Conservation (phyloP, 164 flowering plant species). For the Sextonia rubra region DNA sequence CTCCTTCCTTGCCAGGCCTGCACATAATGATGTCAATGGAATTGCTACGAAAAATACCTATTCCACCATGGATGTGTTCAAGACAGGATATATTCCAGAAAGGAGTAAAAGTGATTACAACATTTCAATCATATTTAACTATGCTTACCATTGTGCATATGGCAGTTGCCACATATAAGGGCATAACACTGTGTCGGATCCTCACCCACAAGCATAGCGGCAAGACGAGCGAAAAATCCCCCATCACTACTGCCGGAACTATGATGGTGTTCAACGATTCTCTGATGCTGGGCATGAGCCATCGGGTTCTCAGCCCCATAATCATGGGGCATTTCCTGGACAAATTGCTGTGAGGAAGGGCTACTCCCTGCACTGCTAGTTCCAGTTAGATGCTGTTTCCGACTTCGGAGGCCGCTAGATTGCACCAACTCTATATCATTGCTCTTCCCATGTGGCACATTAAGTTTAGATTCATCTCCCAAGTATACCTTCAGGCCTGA, state of each 20-base stretch:
- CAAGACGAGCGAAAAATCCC: conserved; percentile 86
- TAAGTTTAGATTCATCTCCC: conserved; percentile 47
- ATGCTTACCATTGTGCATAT: conserved; percentile 80
- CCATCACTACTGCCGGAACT: conserved; percentile 44
- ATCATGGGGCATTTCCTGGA: conserved; percentile 28
- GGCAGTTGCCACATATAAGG: conserved; percentile 90
- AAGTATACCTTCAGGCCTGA: conserved; percentile 77
- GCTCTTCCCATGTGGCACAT: conserved; percentile 56
- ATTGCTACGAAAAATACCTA: not conserved
- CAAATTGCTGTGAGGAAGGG: conserved; percentile 23
- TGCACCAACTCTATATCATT: conserved; percentile 57
- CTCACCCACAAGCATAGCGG: conserved; percentile 92
- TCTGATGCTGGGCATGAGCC: conserved; percentile 30
- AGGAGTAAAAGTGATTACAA: no score
- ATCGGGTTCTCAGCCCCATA: conserved; percentile 23
- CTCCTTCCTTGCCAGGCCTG: conserved; percentile 90
- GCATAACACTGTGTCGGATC: conserved; percentile 94
- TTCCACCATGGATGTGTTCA: not conserved
- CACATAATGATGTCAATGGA: not conserved
- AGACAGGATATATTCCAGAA: not conserved
- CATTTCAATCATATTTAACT: not conserved
- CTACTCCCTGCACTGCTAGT: conserved; percentile 45
- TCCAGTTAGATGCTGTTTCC: conserved; percentile 48
- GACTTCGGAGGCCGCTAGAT: conserved; percentile 61
- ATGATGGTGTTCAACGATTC: conserved; percentile 55